These are phyloP conservation scores for Coelastrella sp. DNA, from an alignment of 139 green algal genomes.

Conservation along the genomic window DNA sequence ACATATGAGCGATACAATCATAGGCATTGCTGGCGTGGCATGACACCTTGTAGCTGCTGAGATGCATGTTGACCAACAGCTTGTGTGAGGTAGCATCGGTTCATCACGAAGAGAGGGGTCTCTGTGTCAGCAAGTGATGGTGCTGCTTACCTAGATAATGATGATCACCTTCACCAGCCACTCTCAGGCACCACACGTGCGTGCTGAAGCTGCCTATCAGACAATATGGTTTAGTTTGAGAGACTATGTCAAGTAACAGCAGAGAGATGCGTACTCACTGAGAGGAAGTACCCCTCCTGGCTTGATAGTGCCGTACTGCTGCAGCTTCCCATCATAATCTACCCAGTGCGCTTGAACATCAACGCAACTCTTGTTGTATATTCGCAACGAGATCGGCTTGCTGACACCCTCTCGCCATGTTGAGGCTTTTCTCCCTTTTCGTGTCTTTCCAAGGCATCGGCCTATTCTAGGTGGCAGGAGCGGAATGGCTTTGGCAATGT, in stretches of 20 bases:
- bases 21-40: not conserved
- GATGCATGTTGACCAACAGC: no score
- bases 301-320: conserved; percentile 13
- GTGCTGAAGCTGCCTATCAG: conserved; percentile 59
- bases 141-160: not conserved
- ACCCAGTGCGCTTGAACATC: not conserved
- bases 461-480: no score
- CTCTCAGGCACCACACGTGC: conserved; percentile 60
- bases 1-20: not conserved
- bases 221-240: not conserved
- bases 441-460: not conserved
- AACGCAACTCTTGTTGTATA: not conserved
- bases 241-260: not conserved
- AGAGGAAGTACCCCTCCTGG: not conserved
- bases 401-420: not conserved
- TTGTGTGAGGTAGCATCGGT: no score
- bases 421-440: not conserved
- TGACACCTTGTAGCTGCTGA: no score
- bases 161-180: not conserved
- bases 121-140: no score
- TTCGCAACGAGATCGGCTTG: not conserved
- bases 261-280: not conserved
- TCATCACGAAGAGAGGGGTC: no score
- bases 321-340: not conserved
- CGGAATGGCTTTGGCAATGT: no score